Conservation (phyloP, 2,329 filamentous ascomycete species). For the Alternaria burnsii region DNA sequence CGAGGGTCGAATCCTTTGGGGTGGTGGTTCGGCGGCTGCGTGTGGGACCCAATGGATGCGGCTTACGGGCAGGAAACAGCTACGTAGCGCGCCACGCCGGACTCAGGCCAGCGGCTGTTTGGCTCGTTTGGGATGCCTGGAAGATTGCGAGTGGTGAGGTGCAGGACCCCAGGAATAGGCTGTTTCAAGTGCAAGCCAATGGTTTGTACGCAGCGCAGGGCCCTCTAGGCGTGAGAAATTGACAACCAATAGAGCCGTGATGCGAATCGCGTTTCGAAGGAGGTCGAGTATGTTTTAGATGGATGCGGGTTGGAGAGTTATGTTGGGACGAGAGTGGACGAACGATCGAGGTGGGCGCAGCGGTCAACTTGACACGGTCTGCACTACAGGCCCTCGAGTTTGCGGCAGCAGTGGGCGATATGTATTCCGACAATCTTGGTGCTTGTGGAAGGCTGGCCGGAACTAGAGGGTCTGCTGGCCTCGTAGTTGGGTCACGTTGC, state of each 20-base stretch:
- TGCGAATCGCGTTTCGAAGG: constrained; percentile 44
- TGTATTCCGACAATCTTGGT: constrained; percentile 25
- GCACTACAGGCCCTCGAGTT: constrained; percentile 15
- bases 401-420: constrained; percentile 28
- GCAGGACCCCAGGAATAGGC: constrained; percentile 44
- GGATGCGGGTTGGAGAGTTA: constrained; percentile 27
- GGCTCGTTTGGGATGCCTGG: constrained; percentile 39
- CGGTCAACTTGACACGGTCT: constrained; percentile 13
- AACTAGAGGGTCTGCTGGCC: constrained; percentile 34
- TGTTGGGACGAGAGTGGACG: constrained; percentile 1
- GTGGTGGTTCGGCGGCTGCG: constrained; percentile 36
- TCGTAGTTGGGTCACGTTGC: constrained; percentile 37
- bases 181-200: constrained; percentile 49
- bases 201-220: constrained; percentile 32
- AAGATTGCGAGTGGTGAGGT: constrained; percentile 37
- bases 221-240: constrained; percentile 38
- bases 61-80: constrained; percentile 26
- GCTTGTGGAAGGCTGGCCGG: constrained; percentile 24
- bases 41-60: constrained; percentile 41
- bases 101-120: constrained; percentile 42
- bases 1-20: constrained; percentile 32
- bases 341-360: constrained; percentile 16
- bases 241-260: constrained; percentile 44
- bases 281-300: constrained; percentile 40
- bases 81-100: constrained; percentile 43